Conservation (phyloP, 1,139 yeast species). For the Taphrina pruni region DNA sequence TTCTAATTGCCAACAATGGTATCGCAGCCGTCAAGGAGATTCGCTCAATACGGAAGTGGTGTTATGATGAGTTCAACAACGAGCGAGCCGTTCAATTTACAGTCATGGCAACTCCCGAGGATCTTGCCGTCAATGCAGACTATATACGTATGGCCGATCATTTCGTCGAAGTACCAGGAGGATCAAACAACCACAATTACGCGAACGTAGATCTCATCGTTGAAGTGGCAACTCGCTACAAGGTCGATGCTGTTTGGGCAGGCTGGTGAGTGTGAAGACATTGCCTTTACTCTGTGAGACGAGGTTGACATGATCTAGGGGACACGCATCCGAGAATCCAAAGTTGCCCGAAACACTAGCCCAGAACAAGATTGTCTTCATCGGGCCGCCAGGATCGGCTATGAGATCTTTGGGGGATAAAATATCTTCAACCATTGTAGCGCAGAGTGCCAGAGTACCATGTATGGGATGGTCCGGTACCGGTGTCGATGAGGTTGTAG, state of each 20-base stretch:
- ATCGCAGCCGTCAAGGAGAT: slow-evolving; percentile 99
- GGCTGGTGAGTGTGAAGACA: slow-evolving; percentile 56
- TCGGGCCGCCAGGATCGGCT: slow-evolving; percentile 98
- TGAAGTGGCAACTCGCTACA: slow-evolving; percentile 93
- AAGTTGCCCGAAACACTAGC: slow-evolving; percentile 90
- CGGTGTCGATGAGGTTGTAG: slow-evolving; percentile 79
- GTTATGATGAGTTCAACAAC: slow-evolving; percentile 95
- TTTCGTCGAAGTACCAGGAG: slow-evolving; percentile 98
- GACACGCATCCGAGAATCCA: slow-evolving; percentile 99
- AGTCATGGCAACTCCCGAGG: slow-evolving; percentile 99
- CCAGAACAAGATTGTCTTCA: slow-evolving; percentile 83
- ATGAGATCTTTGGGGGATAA: slow-evolving; percentile 99
- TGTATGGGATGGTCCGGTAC: slow-evolving; percentile 99
- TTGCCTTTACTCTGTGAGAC: neutral
- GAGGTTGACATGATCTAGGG: slow-evolving; percentile 61
- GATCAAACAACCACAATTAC: slow-evolving; percentile 95
- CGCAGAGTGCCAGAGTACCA: slow-evolving; percentile 97
- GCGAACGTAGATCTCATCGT: slow-evolving; percentile 97
- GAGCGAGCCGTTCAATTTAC: slow-evolving; percentile 92
- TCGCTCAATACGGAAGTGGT: slow-evolving; percentile 97
- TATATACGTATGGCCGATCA: slow-evolving; percentile 99
- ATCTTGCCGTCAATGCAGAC: slow-evolving; percentile 93
- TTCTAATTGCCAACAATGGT: slow-evolving; percentile 96
- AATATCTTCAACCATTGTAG: slow-evolving; percentile 95
- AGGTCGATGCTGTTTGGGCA: slow-evolving; percentile 99